Evolutionary conservation across 345 rosid genomes (phyloP).

Genomic region (Camelina neglecta): DNA sequence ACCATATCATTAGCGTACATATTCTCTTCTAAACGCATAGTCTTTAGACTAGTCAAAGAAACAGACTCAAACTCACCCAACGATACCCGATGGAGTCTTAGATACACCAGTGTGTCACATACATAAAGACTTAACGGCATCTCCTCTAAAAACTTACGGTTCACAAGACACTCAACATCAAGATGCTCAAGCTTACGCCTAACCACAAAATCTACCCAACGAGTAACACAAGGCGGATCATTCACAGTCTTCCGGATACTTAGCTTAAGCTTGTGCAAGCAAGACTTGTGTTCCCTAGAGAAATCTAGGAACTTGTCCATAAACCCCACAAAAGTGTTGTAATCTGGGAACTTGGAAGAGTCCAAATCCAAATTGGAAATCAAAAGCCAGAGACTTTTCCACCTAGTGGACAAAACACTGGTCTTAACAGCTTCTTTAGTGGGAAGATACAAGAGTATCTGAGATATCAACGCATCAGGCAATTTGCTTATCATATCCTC

Average conservation of each 20-base stretch:
- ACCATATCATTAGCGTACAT: background rate
- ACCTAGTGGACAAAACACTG: constrained; percentile 26
- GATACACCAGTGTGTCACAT: constrained; percentile 5
- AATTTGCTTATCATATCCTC: constrained; percentile 20
- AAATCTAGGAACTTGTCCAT: background rate
- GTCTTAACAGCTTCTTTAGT: constrained; percentile 14
- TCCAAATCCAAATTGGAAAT: constrained; percentile 16
- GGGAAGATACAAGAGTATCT: constrained; percentile 19
- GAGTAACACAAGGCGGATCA: background rate
- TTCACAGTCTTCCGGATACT: background rate
- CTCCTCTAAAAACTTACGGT: constrained; percentile 30
- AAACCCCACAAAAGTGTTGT: background rate
- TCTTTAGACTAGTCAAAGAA: constrained; percentile 24
- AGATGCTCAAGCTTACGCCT: constrained; percentile 18
- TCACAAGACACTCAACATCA: constrained; percentile 32
- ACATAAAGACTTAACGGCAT: constrained; percentile 11
- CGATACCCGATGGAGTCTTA: constrained; percentile 18
- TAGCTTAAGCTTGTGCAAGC: constrained; percentile 24
- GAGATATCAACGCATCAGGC: constrained; percentile 9
- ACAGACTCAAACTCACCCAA: constrained; percentile 17
- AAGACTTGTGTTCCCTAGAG: constrained; percentile 2
- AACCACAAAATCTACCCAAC: constrained; percentile 16
- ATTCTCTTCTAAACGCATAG: constrained; percentile 32
- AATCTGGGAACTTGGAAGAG: constrained; percentile 2
- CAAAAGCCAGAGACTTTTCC: constrained; percentile 22